Base-by-base conservation (phyloP, 345 rosid genomes). In the Lepidium aucheri region DNA sequence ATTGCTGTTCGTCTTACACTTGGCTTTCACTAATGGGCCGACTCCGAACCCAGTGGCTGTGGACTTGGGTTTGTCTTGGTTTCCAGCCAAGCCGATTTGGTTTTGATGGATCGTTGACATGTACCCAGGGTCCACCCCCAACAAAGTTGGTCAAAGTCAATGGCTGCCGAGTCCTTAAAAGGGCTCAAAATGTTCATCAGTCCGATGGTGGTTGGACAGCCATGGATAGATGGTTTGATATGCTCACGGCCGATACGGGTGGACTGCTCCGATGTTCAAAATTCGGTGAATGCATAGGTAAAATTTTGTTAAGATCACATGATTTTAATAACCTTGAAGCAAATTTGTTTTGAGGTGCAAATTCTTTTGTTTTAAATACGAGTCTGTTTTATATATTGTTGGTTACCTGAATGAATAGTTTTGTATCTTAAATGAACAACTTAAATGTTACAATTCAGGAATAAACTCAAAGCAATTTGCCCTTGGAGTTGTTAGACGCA, bases 381-480 rank as follows among this genome's bases (percentile, higher is more conserved):
- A 28, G 32, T 28, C 5, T 28, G 4, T 28, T 24, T 24, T 24
- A 1, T 2, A 1, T 20, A 20, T 20, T 4, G 1, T 28, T 28
- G 7, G 32, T 28, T 28, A 6, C 32, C 32, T 28, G 6, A 6
- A 28, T 6, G 32, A 5, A 28, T 28, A 7, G 7, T 45, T 41
- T 41, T 41, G 17, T n/a, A 41, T 41, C 0, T 8, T 6, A 43
- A 43, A 43, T 43, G 47, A 16, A 43, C 11, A 7, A 3, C n/a
- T 1, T 39, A 5, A 32, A 17, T 52, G 8, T 33, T 8, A 44
- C 10, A 13, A 50, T 45, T 41, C 77, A 86, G 89, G 93, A 5
- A 87, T 85, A 85, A 81, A 75, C n/a, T n/a, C n/a, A n/a, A n/a
- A n/a, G n/a, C n/a, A 84, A 83, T n/a, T 83, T 85, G 15, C 85